Evolutionary conservation across 169 alveolate species (phyloP), one percentile per base, ranked within the genome.

Genomic region (Plasmodium adleri): DNA sequence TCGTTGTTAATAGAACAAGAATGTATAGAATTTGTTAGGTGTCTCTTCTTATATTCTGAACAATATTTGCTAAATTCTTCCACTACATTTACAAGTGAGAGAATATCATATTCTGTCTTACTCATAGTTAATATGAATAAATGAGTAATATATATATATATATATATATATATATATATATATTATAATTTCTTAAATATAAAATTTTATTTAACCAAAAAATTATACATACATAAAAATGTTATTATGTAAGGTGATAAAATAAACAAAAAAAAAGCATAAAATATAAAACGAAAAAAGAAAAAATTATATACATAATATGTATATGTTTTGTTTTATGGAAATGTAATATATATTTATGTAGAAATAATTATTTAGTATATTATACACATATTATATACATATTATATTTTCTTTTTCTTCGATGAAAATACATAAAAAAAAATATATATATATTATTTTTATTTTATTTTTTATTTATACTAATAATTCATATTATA

Each of bases 41-140:
- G 9, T 52, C 45, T 86, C 71, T 72, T 86, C 49, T 86, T 86
- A 64, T 86, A 86, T 24, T 45, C 10, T 28, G 28, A 47, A 10
- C 92, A 86, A 32, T 67, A 59, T 7, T 47, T 72, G 45, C 62
- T 59, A 54, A 86, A 86, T 58, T 74, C 87, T 20, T 86, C 92
- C 59, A 86, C 75, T 20, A 49, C 26, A 24, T 70, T 39, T 28
- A 86, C 43, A 47, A 86, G 87, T 71, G 87, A 71, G 58, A 86
- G 15, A 60, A 71, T 32, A 52, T 49, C 26, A 15, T 72, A 67
- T 50, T 60, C 92, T 66, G 43, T 67, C 43, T 71, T 86, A 43
- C 20, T 73, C 92, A 86, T 83, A 13, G 15, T 86, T 58, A 32
- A 43, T 13, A 26, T 20, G 26, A 7, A 20, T 28, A 24, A 63